Percentiles rank a stretch among this genome's conserved stretches.
phyloP scores from a whole-genome alignment of 345 rosid species.

The Abelmoschus esculentus region DNA sequence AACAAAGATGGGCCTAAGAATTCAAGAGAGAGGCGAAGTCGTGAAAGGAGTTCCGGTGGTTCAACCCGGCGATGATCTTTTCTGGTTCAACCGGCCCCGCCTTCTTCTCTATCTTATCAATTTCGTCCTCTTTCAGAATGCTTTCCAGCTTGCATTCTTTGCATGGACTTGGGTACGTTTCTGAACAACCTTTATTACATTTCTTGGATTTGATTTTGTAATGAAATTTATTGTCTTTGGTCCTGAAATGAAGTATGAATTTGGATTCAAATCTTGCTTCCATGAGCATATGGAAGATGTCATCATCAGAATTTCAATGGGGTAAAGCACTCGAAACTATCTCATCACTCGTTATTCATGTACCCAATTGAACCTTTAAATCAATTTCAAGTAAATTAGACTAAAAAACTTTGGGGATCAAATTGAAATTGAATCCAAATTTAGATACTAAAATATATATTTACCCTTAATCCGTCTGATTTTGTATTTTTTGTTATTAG shows the following conservation, averaged over 20 bases:
- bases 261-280: neutral
- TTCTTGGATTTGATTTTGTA: neutral
- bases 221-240: neutral
- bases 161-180: neutral
- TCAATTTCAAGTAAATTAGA: too few relatives aligned
- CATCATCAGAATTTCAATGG: neutral
- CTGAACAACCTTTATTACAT: neutral
- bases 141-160: neutral
- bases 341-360: neutral
- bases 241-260: neutral
- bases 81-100: neutral
- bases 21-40: neutral
- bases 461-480: neutral
- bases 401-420: too few relatives aligned
- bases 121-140: neutral
- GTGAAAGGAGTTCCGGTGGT: neutral
- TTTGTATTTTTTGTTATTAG: too few relatives aligned
- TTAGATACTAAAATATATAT: too few relatives aligned
- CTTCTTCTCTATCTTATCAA: neutral
- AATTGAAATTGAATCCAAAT: too few relatives aligned
- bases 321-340: neutral
- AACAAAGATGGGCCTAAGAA: neutral
- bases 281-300: neutral
- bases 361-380: too few relatives aligned
- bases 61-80: neutral